A percentile compares a stretch with the other conserved stretches of the same genome.
Evolutionary conservation across 2,329 filamentous ascomycete genomes (phyloP).

Genomic region (Metarhizium guizhouense): DNA sequence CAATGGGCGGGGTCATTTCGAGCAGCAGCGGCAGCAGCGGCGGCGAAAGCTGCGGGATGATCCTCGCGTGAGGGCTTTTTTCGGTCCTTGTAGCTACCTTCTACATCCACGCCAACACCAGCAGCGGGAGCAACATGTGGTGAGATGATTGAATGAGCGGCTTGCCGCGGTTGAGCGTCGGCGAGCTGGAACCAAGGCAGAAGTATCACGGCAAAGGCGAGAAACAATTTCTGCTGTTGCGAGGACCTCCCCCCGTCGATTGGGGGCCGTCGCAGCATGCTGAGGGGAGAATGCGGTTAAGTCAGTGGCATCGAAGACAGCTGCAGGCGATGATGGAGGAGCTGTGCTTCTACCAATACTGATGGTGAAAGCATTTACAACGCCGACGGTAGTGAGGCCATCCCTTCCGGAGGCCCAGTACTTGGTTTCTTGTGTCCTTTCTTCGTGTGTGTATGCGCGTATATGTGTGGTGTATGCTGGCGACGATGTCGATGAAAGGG

Average conservation of each 20-base stretch:
- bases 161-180: constrained; percentile 56
- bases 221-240: constrained; percentile 33
- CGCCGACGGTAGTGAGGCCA: not conserved
- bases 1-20: constrained; percentile 12
- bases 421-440: not conserved
- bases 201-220: constrained; percentile 50
- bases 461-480: not conserved
- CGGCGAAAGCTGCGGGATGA: not conserved
- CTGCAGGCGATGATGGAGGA: not conserved
- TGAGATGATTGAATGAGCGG: constrained; percentile 1
- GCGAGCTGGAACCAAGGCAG: constrained; percentile 46
- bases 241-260: constrained; percentile 44
- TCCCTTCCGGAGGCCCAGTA: not conserved
- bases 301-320: constrained; percentile 5
- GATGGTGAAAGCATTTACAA: not conserved
- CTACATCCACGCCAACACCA: not conserved
- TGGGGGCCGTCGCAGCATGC: constrained; percentile 57
- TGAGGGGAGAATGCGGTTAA: constrained; percentile 5
- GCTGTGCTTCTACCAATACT: not conserved
- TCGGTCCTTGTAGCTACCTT: constrained; percentile 2
- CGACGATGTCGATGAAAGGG: not conserved
- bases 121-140: not conserved
- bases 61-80: not conserved
- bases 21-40: not conserved
- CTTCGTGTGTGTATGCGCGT: not conserved